Percentiles rank a stretch among this genome's conserved stretches.
These are phyloP conservation scores for Aspergillus japonicus DNA, from an alignment of 2,329 filamentous ascomycete species.

Conservation along the genomic window DNA sequence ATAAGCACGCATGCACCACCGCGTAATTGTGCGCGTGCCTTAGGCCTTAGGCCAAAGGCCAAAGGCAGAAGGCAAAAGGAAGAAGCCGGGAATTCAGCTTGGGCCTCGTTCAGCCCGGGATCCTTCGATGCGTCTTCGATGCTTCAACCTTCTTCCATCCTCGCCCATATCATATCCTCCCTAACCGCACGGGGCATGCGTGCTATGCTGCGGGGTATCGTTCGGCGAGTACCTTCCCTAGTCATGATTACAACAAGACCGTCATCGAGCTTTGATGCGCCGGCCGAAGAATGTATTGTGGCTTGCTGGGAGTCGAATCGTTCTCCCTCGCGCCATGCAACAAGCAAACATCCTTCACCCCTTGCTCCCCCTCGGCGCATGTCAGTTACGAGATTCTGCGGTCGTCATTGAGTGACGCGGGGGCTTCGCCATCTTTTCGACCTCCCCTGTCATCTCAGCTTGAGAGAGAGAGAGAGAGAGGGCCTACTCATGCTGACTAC, in stretches of 20 bases:
- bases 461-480: too few relatives aligned
- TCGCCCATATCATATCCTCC: not conserved
- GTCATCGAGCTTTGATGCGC: constrained; percentile 11
- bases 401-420: constrained; percentile 7
- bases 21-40: not conserved
- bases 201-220: constrained; percentile 11
- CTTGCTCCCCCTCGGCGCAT: constrained; percentile 2
- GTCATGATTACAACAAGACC: constrained; percentile 17
- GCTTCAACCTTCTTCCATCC: constrained; percentile 16
- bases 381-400: constrained; percentile 13
- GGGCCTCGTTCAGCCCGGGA: constrained; percentile 17
- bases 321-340: constrained; percentile 5
- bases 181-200: constrained; percentile 4
- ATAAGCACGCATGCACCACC: not conserved
- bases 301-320: constrained; percentile 18
- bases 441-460: not conserved
- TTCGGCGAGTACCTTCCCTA: constrained; percentile 17
- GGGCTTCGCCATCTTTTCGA: constrained; percentile 3
- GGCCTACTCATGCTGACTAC: not conserved
- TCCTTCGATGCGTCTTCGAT: constrained; percentile 36
- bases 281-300: constrained; percentile 19
- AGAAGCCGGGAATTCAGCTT: constrained; percentile 4
- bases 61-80: too few relatives aligned
- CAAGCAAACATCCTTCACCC: constrained; percentile 12
- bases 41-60: not conserved